Evolutionary conservation across 768 basidiomycete genomes (phyloP), one percentile per base, ranked within the genome.

Genomic region (Tricholoma matsutake): DNA sequence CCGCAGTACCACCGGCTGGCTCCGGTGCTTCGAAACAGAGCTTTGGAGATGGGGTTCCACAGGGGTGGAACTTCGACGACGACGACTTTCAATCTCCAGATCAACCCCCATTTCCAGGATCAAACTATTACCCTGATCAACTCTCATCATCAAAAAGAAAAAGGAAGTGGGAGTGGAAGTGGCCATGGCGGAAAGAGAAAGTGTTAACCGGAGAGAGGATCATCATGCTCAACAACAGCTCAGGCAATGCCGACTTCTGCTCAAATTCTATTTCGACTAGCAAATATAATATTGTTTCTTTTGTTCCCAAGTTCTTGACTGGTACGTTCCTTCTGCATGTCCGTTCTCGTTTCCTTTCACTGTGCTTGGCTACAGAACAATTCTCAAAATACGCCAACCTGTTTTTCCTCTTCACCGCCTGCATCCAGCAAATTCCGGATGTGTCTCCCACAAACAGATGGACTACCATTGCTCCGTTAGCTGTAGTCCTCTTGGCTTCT

Each of bases 361-460:
- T 25, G 6, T 5, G 28, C 51, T 57, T 58, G 41, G 57, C 25
- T 61, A 6, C 75, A 96, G 96, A 96, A 72, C 95, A 98, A 85
- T 97, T 98, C 80, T 95, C 93, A 47, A 94, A 97, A 85, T 98
- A 98, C 72, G 96, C 97, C 66, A 98, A 99, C 72, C 56, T 98
- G 62, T 99, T 99, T 81, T 99, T 99, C 82, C 81, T 99, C 61
- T 98, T 99, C 79, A 98, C 96, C 31, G 94, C 94, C 18, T 88
- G 83, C 75, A 98, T 98, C 54, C 96, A 98, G 70, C 97, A 99
- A 78, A 95, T 99, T 65, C 97, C 97, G 14, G 92, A 87, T 67
- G 96, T 99, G 6, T 99, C 97, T 1, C 97, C 97, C 14, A 98
- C 96, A 2, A 95, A 97, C 69, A 81, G 77, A 61, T 99, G 92